Base-by-base conservation (phyloP, 306 rosid genomes). In the Fragaria vesca region DNA sequence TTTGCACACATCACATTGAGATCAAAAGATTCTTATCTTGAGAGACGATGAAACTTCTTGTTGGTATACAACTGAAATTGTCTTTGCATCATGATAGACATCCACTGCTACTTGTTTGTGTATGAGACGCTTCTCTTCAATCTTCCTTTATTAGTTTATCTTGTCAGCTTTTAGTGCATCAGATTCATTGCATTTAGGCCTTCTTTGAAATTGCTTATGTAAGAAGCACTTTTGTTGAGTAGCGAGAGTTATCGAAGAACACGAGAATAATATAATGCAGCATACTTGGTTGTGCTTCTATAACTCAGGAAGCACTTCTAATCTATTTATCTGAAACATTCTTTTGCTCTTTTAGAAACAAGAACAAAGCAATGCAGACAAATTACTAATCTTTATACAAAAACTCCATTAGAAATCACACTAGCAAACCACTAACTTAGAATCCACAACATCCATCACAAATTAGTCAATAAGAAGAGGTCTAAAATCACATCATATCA, bases 391-490 rank as follows among this genome's bases (percentile, higher is more conserved):
- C 48, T 80, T 76, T 85, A 85, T 57, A 85, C 83, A 81, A 76
- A 76, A 74, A 86, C 72, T 83, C 81, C 82, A 86, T 75, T 85
- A 75, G 79, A 81, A 81, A 51, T 76, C 74, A 67, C 69, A 79
- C 79, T 69, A 54, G 70, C 50, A 75, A 26, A 32, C 57, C 36
- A 17, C 78, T 43, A 60, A 43, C 71, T 74, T 9, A 74, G 45
- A 60, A 74, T 77, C 76, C 79, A 81, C 70, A 77, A 86, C 92
- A 79, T 84, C 77, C 77, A 74, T 82, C 83, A 78, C 78, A 83
- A 62, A 87, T 84, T 86, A 86, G 89, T 74, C 78, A 63, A 40
- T 2, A 55, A 85, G 78, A 78, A 57, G 77, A 52, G 72, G 83
- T 69, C 63, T 57, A 71, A 73, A 80, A 73, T 48, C 79, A 61